A percentile compares a stretch with the other conserved stretches of the same genome.
Evolutionary conservation across 2,329 filamentous ascomycete genomes (phyloP).

Genomic region (Annulohypoxylon truncatum): DNA sequence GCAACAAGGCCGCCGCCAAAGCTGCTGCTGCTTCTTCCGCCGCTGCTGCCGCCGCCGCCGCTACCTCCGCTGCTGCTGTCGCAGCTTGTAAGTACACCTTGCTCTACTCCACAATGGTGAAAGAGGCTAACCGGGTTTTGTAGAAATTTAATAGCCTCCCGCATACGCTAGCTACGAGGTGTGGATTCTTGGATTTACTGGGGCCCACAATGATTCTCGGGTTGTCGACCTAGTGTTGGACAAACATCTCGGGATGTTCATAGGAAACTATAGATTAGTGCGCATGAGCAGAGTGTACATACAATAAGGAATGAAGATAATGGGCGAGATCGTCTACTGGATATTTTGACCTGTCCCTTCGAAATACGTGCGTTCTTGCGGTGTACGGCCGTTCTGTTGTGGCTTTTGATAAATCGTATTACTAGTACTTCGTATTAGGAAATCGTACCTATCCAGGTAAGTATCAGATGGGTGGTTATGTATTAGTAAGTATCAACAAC

Average conservation of each 20-base stretch:
- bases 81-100: constrained; percentile 20
- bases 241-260: constrained; percentile 7
- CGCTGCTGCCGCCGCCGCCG: neutral
- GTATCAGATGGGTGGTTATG: neutral
- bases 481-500: neutral
- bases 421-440: neutral
- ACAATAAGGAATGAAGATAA: constrained; percentile 32
- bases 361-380: neutral
- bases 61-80: constrained; percentile 5
- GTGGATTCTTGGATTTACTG: neutral
- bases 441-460: too few species aligned
- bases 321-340: constrained; percentile 19
- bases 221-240: neutral
- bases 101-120: neutral
- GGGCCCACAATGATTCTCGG: constrained; percentile 1
- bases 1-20: constrained; percentile 13
- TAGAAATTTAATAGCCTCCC: constrained; percentile 26
- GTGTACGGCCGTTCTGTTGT: neutral
- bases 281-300: constrained; percentile 28
- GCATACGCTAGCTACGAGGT: neutral
- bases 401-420: neutral
- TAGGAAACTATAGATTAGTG: constrained; percentile 26
- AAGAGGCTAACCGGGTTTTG: neutral
- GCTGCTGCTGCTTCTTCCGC: constrained; percentile 3
- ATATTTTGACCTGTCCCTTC: neutral